These are phyloP conservation scores for Dryas octopetala DNA, from an alignment of 306 rosid genomes.

Conservation along the genomic window DNA sequence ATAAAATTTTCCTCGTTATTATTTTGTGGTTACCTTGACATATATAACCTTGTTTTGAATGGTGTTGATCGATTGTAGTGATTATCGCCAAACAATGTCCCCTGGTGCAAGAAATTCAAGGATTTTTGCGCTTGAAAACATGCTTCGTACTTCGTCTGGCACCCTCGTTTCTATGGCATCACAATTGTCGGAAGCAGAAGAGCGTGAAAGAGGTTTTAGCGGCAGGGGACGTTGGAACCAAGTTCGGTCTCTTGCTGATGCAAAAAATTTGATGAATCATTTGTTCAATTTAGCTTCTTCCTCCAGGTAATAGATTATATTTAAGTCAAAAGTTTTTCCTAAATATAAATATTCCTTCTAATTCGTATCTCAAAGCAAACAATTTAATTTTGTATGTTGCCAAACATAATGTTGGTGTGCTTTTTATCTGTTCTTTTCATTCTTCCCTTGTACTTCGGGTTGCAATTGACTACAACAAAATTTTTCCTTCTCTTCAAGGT, in stretches of 20 bases:
- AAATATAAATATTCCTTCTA: not conserved
- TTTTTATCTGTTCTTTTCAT: not conserved
- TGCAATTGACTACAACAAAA: not conserved
- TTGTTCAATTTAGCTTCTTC: constrained; percentile 86
- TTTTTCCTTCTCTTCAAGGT: constrained; percentile 37
- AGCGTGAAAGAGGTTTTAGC: constrained; percentile 77
- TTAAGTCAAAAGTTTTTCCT: constrained; percentile 8
- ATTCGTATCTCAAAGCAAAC: not conserved
- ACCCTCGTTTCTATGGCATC: constrained; percentile 90
- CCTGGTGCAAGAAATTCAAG: constrained; percentile 96
- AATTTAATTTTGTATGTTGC: not conserved
- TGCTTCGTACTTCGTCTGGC: constrained; percentile 81
- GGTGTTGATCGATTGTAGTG: constrained; percentile 36
- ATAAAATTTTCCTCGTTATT: not conserved
- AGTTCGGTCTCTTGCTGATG: constrained; percentile 84
- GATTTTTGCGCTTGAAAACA: constrained; percentile 84
- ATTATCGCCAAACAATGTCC: constrained; percentile 57
- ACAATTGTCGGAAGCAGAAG: constrained; percentile 95
- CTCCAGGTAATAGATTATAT: constrained; percentile 56
- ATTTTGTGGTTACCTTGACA: constrained; percentile 17
- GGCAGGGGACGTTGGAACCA: constrained; percentile 98
- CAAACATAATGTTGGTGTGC: no score
- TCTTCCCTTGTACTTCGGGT: not conserved
- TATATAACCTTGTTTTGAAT: constrained; percentile 9
- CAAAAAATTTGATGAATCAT: constrained; percentile 86